Evolutionary conservation across 2,329 filamentous ascomycete genomes (phyloP), one percentile per base, ranked within the genome.

Genomic region (Hypoxylon sp.): DNA sequence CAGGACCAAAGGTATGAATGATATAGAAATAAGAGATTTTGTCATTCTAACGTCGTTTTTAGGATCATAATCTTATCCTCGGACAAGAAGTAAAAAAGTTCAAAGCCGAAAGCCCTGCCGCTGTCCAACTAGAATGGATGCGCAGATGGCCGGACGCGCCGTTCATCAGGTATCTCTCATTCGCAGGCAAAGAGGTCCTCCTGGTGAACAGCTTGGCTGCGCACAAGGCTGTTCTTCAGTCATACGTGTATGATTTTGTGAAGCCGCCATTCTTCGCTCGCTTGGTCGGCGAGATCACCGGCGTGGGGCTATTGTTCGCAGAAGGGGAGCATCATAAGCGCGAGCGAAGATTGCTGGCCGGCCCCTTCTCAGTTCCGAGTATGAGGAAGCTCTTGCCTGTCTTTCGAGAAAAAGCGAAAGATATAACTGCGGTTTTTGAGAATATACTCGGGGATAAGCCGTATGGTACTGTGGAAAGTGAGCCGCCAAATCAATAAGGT

Each of bases 31-130:
- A 11, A 2, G 11, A 55, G 5, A 8, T 27, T 1, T 1, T 24
- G 48, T 44, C 11, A 2, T 31, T 47, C 63, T 71, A 21, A 64
- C 24, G 2, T 21, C 15, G 3, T 2, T 3, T 52, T 8, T 8
- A 83, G 81, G 76, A 82, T 54, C 77, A 81, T 37, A 71, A 76
- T 44, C 75, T 79, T 50, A 70, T 84, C 44, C 65, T 85, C 11
- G 83, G 83, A 6, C 82, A 84, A 68, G 76, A 76, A 50, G 62
- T 77, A 19, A 80, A 79, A 13, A 76, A 79, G 46, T 68, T 79
- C 50, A 67, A 35, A 37, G 72, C 78, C 21, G 70, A 74, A 0
- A 74, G 69, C 10, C 79, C 79, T 0, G 70, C 64, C 4, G 72
- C 67, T 2, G 56, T 76, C 19, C 75, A 79, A 50, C 11, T 80